Evolutionary conservation across 345 rosid genomes (phyloP).

Genomic region (Arabidopsis arenosa): DNA sequence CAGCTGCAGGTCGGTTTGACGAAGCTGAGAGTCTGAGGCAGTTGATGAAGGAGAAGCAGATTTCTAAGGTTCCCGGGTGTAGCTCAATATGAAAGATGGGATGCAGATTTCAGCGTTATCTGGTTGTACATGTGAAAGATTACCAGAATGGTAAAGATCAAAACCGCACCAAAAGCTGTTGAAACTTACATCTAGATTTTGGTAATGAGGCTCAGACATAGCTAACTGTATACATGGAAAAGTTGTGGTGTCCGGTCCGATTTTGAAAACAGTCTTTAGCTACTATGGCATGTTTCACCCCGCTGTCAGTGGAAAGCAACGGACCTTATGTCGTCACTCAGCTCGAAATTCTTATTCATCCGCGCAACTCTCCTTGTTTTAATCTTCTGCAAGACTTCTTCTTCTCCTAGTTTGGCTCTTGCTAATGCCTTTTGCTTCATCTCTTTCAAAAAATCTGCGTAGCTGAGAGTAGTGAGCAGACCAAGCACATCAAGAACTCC

Average conservation of each 20-base stretch:
- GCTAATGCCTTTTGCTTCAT: too few species aligned
- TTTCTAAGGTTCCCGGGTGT: conserved; percentile 56
- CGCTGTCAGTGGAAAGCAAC: conserved; percentile 86
- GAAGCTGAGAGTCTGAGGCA: conserved; percentile 63
- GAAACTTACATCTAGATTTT: conserved; percentile 15
- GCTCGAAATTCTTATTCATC: too few species aligned
- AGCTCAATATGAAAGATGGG: conserved; percentile 53
- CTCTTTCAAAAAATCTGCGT: too few species aligned
- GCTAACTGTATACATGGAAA: conserved; percentile 2
- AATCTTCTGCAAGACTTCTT: too few species aligned
- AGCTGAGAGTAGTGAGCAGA: too few species aligned
- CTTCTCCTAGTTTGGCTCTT: too few species aligned
- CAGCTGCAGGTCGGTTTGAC: conserved; percentile 51
- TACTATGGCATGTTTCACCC: conserved; percentile 41
- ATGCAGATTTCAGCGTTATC: not conserved
- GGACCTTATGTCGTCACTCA: too few species aligned
- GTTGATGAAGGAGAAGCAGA: conserved; percentile 53
- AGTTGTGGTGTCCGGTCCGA: not conserved
- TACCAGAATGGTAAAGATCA: not conserved
- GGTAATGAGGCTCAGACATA: not conserved
- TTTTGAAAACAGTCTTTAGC: too few species aligned
- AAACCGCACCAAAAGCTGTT: conserved; percentile 9
- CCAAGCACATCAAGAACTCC: too few species aligned
- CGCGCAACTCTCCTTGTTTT: too few species aligned
- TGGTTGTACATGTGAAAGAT: conserved; percentile 18